Conservation (phyloP, 2,329 filamentous ascomycete genomes). For the Tolypocladium ovalisporum region DNA sequence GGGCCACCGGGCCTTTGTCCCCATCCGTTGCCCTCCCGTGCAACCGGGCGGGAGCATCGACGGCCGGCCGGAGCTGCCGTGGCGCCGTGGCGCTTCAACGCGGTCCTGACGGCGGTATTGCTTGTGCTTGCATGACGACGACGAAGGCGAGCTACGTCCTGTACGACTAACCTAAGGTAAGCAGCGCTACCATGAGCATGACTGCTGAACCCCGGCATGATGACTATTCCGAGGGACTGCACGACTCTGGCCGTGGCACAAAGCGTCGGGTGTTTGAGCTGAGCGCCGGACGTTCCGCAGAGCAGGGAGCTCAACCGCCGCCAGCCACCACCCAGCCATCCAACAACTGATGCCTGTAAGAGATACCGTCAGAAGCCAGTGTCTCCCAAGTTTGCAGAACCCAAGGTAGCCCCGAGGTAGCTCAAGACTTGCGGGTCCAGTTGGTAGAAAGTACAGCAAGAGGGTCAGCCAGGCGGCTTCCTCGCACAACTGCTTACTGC, state of each 20-base stretch:
- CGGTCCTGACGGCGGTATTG: neutral
- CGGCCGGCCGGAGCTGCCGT: neutral
- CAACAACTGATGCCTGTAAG: neutral
- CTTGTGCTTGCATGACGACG: neutral
- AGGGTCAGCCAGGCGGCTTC: neutral
- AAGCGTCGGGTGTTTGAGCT: neutral
- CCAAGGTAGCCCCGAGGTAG: too few species aligned
- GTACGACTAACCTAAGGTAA: too few species aligned
- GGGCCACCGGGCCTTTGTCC: neutral
- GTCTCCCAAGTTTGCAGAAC: neutral
- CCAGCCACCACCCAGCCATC: neutral
- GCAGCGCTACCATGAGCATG: neutral
- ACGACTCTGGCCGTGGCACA: neutral
- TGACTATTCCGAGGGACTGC: neutral
- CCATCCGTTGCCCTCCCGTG: neutral
- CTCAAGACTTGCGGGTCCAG: neutral
- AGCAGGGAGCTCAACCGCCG: neutral
- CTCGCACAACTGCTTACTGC: neutral
- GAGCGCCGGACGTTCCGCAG: neutral
- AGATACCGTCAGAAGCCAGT: neutral
- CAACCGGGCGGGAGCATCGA: neutral
- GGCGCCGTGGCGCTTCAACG: neutral
- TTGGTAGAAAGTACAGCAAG: neutral
- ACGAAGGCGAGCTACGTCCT: too few species aligned
- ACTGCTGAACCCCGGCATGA: neutral